These are phyloP conservation scores for Paraphoma chrysanthemicola DNA, from an alignment of 2,329 filamentous ascomycete species.

Conservation along the genomic window DNA sequence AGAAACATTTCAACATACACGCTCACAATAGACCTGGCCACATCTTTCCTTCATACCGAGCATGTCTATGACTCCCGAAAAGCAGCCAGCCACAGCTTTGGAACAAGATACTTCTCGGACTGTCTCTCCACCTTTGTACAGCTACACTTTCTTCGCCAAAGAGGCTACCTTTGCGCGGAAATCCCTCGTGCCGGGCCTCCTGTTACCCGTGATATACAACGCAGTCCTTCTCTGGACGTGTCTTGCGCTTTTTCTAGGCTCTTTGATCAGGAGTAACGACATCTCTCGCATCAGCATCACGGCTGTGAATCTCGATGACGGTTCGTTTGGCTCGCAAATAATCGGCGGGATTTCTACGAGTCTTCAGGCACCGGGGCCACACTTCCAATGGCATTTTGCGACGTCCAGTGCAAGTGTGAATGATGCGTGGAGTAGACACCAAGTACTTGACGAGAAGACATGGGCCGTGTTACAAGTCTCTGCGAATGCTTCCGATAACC, in stretches of 20 bases:
- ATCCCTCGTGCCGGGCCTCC: neutral
- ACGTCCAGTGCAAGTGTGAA: neutral
- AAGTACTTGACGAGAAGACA: slow-evolving; percentile 4
- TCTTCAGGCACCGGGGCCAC: neutral
- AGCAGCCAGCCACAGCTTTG: too few species aligned
- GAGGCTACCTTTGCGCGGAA: too few species aligned
- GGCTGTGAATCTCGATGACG: slow-evolving; percentile 5
- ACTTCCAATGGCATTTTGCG: neutral
- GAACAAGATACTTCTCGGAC: too few species aligned
- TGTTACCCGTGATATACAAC: slow-evolving; percentile 8
- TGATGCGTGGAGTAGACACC: neutral
- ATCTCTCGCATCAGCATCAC: slow-evolving; percentile 2
- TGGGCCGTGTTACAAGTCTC: slow-evolving; percentile 10
- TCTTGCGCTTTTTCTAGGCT: slow-evolving; percentile 8
- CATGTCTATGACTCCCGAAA: too few species aligned
- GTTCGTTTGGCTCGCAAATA: neutral
- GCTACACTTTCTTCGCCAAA: too few species aligned
- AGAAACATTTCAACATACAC: too few species aligned
- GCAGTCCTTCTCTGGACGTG: slow-evolving; percentile 7
- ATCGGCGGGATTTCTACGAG: slow-evolving; percentile 1
- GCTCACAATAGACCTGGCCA: too few species aligned
- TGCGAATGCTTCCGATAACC: neutral
- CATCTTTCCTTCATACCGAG: too few species aligned
- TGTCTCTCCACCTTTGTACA: too few species aligned
- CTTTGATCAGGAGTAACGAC: slow-evolving; percentile 5